Evolutionary conservation across 805 yeast genomes (phyloP), one percentile per base, ranked within the genome.

Genomic region (Nakazawaea laoshanensis): DNA sequence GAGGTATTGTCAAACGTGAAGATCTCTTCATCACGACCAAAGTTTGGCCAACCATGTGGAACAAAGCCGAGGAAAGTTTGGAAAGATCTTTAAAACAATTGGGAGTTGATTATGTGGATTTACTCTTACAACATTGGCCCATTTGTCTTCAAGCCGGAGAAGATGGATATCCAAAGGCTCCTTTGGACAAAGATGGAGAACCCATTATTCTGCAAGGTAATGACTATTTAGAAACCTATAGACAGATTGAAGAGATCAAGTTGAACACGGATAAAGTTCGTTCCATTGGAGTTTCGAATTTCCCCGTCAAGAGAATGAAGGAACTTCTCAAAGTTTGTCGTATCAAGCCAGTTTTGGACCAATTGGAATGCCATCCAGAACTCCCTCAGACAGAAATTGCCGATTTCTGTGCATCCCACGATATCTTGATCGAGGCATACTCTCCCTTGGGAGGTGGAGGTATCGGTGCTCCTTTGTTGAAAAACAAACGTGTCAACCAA

Each of bases 251-350:
- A 35, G 44, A 50, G 29, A 40, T 59, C 25, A 4, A 46, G 44
- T 19, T 56, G 56, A 26, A 44, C 18, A 48, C 57, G 19, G 65
- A 61, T n/a, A 55, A 57, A 39, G 48, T 57, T 19, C 57, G 50
- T 36, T 48, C 67, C 10, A 58, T 66, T 44, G 73, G 72, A 16
- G 68, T 66, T 13, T 61, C 68, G 12, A 66, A 65, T 45, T 60
- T 58, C 40, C 47, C 60, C 3, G 38, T 54, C 17, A 46, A 47
- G 24, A 55, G 58, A 37, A 37, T 61, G 32, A 46, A 55, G 30
- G 44, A 35, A 27, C 47, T 65, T 25, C 44, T 64, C 24, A 42
- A 47, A 6, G 55, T 49, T 15, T 51, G 58, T 7, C 57, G 52
- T 12, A 53, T 57, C 16, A 45, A 45, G 24, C 74, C 74, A 4